These are phyloP conservation scores for Ustilago bromivora DNA, from an alignment of 1,284 basidiomycete species.

Conservation along the genomic window DNA sequence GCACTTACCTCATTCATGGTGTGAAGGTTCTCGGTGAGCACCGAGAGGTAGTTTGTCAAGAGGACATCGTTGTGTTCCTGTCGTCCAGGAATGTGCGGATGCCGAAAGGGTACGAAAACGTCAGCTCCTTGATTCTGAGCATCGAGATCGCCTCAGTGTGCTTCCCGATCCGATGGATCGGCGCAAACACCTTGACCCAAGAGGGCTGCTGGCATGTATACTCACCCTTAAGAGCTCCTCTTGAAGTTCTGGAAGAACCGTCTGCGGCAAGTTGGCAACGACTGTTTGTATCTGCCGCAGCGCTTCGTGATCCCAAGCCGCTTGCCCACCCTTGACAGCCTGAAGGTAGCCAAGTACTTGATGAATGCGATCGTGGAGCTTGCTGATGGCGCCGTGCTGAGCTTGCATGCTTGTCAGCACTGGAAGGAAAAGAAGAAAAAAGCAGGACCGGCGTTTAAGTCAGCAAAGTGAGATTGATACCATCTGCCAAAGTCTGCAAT, in stretches of 20 bases:
- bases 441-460: background rate
- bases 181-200: background rate
- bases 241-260: conserved; percentile 50
- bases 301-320: conserved; percentile 74
- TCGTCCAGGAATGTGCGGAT: background rate
- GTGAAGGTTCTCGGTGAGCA: conserved; percentile 87
- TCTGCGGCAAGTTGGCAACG: conserved; percentile 75
- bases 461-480: background rate
- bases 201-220: background rate
- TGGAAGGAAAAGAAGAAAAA: conserved; percentile 67
- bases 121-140: conserved; percentile 6
- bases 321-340: conserved; percentile 36
- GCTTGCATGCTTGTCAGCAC: conserved; percentile 89
- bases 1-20: conserved; percentile 84
- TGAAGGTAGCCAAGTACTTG: conserved; percentile 80
- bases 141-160: background rate
- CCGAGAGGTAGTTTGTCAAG: conserved; percentile 86
- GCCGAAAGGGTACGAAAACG: background rate
- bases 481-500: background rate
- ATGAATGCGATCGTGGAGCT: conserved; percentile 90
- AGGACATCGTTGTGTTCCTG: conserved; percentile 97
- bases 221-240: conserved; percentile 51
- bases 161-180: background rate
- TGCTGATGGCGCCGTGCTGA: conserved; percentile 92
- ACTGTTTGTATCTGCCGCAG: conserved; percentile 87